Conservation (phyloP, 306 rosid genomes). For the Trichosanthes cucumerina region DNA sequence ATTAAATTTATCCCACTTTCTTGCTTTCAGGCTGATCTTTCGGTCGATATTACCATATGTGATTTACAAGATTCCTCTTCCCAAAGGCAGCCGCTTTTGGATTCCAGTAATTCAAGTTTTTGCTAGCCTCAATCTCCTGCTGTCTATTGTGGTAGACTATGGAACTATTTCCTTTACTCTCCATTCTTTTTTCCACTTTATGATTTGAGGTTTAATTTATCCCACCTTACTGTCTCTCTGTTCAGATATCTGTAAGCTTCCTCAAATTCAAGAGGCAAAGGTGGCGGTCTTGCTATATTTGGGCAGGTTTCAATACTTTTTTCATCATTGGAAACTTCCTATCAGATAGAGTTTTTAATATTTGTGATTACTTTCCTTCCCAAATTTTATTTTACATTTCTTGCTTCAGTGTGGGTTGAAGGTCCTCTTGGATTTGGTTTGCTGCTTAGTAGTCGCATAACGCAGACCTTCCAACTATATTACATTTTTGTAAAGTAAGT, state of each 20-base stretch:
- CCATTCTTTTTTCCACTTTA: not conserved
- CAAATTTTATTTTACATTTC: constrained; percentile 7
- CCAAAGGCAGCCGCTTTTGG: constrained; percentile 90
- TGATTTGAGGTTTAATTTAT: not conserved
- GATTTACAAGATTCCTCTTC: constrained; percentile 67
- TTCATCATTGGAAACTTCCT: constrained; percentile 2
- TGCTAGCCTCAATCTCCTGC: constrained; percentile 77
- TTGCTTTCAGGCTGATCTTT: constrained; percentile 57
- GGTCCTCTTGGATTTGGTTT: constrained; percentile 93
- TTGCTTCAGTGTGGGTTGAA: constrained; percentile 80
- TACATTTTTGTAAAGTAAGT: constrained; percentile 81
- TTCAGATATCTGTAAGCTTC: constrained; percentile 46
- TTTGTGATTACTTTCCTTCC: not conserved
- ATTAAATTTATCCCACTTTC: constrained; percentile 8
- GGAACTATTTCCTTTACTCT: not conserved
- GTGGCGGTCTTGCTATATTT: constrained; percentile 82
- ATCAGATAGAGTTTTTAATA: not conserved
- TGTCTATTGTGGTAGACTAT: constrained; percentile 57
- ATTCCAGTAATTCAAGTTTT: constrained; percentile 78
- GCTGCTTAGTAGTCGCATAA: constrained; percentile 71
- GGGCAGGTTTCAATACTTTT: constrained; percentile 63
- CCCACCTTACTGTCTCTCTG: constrained; percentile 2
- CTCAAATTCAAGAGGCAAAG: constrained; percentile 52
- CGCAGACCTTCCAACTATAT: constrained; percentile 73
- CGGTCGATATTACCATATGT: constrained; percentile 55